Conservation (phyloP, 768 basidiomycete species). For the Tulasnella sp. region DNA sequence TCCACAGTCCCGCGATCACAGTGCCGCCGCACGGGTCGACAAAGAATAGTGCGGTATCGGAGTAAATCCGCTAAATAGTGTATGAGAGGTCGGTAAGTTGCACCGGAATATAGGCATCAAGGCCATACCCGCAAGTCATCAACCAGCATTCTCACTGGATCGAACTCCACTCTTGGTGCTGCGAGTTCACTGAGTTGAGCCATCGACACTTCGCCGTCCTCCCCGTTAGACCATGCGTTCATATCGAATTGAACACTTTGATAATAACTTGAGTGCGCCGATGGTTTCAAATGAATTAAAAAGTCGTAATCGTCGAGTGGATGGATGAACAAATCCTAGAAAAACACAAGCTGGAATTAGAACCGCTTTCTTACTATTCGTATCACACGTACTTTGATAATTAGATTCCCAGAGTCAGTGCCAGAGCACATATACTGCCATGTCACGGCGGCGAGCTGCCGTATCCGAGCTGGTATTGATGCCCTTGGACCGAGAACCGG, state of each 20-base stretch:
- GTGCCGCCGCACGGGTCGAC: constrained; percentile 72
- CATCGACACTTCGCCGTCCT: background rate
- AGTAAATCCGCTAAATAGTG: constrained; percentile 46
- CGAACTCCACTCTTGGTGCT: constrained; percentile 51
- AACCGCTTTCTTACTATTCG: background rate
- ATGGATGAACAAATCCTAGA: constrained; percentile 76
- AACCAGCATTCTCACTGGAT: constrained; percentile 59
- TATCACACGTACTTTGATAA: constrained; percentile 43
- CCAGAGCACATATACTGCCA: constrained; percentile 43
- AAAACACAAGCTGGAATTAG: background rate
- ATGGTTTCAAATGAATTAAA: constrained; percentile 58
- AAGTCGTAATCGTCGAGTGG: constrained; percentile 80
- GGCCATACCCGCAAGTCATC: constrained; percentile 59
- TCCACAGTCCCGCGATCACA: constrained; percentile 77
- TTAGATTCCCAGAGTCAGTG: constrained; percentile 37
- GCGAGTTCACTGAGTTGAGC: background rate
- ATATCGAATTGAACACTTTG: constrained; percentile 53
- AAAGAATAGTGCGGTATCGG: constrained; percentile 73
- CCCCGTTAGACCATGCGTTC: constrained; percentile 9
- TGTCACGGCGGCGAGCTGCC: constrained; percentile 64
- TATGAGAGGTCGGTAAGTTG: background rate
- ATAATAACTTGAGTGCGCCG: constrained; percentile 54
- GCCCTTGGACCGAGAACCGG: constrained; percentile 42
- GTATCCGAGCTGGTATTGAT: constrained; percentile 62
- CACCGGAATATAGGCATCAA: background rate